Conservation (phyloP, 352 stramenopile species). For the Phytophthora colocasiae region DNA sequence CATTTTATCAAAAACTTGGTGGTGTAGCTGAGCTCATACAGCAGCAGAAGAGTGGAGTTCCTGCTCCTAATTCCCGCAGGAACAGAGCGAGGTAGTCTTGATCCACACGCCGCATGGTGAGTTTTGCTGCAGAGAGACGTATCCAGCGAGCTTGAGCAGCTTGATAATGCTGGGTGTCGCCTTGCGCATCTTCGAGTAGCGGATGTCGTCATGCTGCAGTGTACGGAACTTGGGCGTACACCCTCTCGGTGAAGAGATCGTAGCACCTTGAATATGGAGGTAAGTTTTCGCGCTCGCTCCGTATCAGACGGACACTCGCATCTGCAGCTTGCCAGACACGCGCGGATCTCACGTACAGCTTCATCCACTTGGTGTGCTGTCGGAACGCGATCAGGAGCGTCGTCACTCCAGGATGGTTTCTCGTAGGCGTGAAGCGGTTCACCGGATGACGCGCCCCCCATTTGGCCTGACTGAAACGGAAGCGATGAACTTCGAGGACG, state of each 20-base stretch:
- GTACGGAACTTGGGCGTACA: slow-evolving; percentile 67
- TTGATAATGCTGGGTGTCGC: slow-evolving; percentile 80
- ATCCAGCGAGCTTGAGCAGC: slow-evolving; percentile 79
- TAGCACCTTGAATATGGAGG: slow-evolving; percentile 76
- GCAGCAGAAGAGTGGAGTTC: slow-evolving; percentile 35
- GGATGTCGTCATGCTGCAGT: slow-evolving; percentile 73
- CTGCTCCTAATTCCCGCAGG: slow-evolving; percentile 58
- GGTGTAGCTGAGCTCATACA: slow-evolving; percentile 5
- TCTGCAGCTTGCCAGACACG: slow-evolving; percentile 61
- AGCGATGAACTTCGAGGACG: slow-evolving; percentile 70
- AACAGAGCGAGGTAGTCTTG: slow-evolving; percentile 70
- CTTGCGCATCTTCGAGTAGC: slow-evolving; percentile 70
- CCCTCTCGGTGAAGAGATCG: slow-evolving; percentile 71
- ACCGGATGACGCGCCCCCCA: slow-evolving; percentile 40
- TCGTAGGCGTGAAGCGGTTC: slow-evolving; percentile 40
- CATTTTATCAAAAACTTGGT: slow-evolving; percentile 16
- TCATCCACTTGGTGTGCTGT: slow-evolving; percentile 55
- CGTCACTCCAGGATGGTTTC: slow-evolving; percentile 70
- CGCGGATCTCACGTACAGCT: slow-evolving; percentile 55
- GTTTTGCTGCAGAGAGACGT: slow-evolving; percentile 76
- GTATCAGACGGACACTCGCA: slow-evolving; percentile 72
- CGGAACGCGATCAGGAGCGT: slow-evolving; percentile 44
- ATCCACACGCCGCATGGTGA: slow-evolving; percentile 80
- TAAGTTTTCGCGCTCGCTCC: slow-evolving; percentile 69
- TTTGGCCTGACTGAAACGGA: slow-evolving; percentile 53